Evolutionary conservation across 345 rosid species (phyloP).

Genomic region (Trapa bicornis): DNA sequence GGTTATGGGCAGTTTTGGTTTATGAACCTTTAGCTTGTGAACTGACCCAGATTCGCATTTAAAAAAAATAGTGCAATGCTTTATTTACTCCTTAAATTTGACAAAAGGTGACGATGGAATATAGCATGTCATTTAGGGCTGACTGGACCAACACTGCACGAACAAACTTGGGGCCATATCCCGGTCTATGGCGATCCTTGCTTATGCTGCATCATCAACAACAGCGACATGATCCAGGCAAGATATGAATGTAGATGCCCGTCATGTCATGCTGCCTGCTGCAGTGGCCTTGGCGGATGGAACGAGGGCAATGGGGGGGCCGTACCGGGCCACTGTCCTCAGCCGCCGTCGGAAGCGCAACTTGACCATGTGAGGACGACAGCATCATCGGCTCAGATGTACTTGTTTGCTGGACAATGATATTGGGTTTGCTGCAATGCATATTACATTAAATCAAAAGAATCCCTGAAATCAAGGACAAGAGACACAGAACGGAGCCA

Average conservation of each 20-base stretch:
- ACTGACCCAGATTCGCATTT: too few relatives aligned
- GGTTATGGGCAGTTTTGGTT: too few relatives aligned
- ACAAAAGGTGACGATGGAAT: too few relatives aligned
- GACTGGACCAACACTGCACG: too few relatives aligned
- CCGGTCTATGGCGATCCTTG: background rate
- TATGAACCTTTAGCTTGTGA: too few relatives aligned
- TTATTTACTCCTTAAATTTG: too few relatives aligned
- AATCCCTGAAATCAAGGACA: slow-evolving; percentile 4
- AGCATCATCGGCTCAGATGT: background rate
- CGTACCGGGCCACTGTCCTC: background rate
- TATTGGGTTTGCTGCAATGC: background rate
- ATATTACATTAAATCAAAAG: background rate
- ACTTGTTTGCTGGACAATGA: background rate
- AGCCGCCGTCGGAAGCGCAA: background rate
- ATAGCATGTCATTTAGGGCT: too few relatives aligned
- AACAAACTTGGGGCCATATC: too few relatives aligned
- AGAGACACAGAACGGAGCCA: background rate
- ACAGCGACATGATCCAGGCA: too few relatives aligned
- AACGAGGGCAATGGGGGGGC: background rate
- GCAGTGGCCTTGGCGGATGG: background rate
- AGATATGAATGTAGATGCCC: too few relatives aligned
- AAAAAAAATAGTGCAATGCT: too few relatives aligned
- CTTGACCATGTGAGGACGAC: slow-evolving; percentile 2
- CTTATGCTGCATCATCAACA: background rate
- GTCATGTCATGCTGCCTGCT: background rate